Evolutionary conservation across 2,329 filamentous ascomycete genomes (phyloP), one percentile per base, ranked within the genome.

Genomic region (Cladophialophora carrionii): DNA sequence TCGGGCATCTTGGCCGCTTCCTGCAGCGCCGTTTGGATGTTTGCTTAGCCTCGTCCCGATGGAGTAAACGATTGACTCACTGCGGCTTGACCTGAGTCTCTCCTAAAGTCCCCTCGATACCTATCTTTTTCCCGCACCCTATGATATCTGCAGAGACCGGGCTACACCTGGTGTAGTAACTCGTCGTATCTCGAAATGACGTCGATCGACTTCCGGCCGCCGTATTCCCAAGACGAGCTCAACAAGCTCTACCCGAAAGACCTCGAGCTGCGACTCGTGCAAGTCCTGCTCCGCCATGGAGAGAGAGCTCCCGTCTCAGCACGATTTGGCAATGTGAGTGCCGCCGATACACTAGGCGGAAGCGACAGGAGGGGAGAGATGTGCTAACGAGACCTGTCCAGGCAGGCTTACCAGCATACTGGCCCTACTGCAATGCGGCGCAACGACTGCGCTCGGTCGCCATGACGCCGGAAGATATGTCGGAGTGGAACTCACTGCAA

Each of bases 391-490:
- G 14, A 6, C 17, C 29, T 17, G n/a, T 37, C 17, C 41, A 84
- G 82, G 77, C 82, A 69, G 82, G 82, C 60, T 74, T 84, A 24
- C 74, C 77, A 62, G 75, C 82, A 70, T 83, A 87, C 78, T 99
- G 95, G 95, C 92, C 95, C 1, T 98, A 97, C 79, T 99, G 95
- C 79, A 85, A 86, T 70, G 86, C 88, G 62, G 90, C 90, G 24
- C 85, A 87, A 65, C 88, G 89, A 70, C 84, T 98, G 75, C 86
- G 83, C 29, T 85, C 85, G 65, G 83, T 86, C 65, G 83, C 88
- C 26, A 80, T 86, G 68, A 80, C 79, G 46, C 83, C 79, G 53
- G 82, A 82, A 62, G 83, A 83, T 73, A 77, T 78, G 65, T 80
- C 77, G 41, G 74, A 78, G 59, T 89, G 85, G 85, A 83, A 87